These are phyloP conservation scores for Serendipita indica DNA, from an alignment of 768 basidiomycete species.

Conservation along the genomic window DNA sequence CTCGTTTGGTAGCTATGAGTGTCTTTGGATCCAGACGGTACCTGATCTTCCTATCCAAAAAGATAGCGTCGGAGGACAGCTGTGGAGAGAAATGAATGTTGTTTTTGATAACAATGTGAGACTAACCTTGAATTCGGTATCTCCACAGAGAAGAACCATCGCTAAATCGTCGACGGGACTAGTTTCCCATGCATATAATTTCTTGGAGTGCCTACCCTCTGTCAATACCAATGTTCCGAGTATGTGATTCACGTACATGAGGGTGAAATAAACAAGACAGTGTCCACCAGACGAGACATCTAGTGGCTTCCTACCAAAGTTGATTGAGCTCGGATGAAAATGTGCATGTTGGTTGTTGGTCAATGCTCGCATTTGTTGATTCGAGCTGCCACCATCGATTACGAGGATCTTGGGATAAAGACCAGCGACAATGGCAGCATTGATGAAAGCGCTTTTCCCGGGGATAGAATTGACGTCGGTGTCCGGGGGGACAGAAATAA, in stretches of 20 bases:
- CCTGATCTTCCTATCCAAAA: constrained; percentile 75
- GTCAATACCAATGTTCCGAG: constrained; percentile 15
- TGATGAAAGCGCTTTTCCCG: constrained; percentile 45
- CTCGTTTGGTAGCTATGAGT: constrained; percentile 61
- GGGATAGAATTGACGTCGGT: constrained; percentile 47
- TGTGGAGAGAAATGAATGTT: constrained; percentile 22
- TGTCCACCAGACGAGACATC: constrained; percentile 53
- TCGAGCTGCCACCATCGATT: constrained; percentile 40
- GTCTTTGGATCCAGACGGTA: constrained; percentile 56
- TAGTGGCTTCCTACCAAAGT: constrained; percentile 50
- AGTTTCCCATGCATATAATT: constrained; percentile 85
- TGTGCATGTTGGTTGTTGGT: constrained; percentile 62
- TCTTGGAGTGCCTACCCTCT: constrained; percentile 72
- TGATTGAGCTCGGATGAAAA: constrained; percentile 87
- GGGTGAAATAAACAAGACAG: constrained; percentile 70
- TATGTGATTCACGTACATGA: constrained; percentile 42
- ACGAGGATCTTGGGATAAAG: constrained; percentile 81
- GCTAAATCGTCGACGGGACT: constrained; percentile 76
- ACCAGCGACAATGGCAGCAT: constrained; percentile 72
- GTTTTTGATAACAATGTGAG: neutral
- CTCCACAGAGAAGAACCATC: constrained; percentile 74
- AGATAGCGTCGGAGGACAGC: constrained; percentile 54
- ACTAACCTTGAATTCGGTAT: constrained; percentile 71
- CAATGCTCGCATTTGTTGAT: constrained; percentile 52
- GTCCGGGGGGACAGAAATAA: constrained; percentile 57